Conservation (phyloP, 2,329 filamentous ascomycete species). For the Thermothelomyces thermophilus region DNA sequence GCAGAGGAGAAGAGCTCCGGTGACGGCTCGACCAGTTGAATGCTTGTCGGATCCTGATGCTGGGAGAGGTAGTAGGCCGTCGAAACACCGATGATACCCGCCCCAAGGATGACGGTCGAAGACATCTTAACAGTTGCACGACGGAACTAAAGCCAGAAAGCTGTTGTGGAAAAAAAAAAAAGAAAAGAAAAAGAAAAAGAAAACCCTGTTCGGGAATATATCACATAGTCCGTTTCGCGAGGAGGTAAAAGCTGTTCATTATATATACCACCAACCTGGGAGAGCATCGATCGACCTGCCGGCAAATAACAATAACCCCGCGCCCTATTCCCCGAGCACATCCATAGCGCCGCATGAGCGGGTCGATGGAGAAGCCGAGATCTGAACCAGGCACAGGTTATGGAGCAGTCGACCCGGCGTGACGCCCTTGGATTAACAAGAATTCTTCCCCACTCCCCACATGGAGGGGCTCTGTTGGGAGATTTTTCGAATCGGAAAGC, state of each 20-base stretch:
- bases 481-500: constrained; percentile 2
- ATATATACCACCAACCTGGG: neutral
- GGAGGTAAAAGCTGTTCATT: neutral
- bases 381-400: neutral
- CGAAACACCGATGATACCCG: constrained; percentile 63
- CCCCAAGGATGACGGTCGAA: constrained; percentile 62
- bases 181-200: neutral
- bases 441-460: constrained; percentile 15
- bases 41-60: constrained; percentile 35
- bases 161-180: neutral
- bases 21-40: constrained; percentile 43
- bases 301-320: no score
- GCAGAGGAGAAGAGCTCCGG: constrained; percentile 62
- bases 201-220: no score
- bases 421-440: constrained; percentile 11
- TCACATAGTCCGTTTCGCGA: no score
- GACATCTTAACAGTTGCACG: constrained; percentile 30
- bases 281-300: no score
- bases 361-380: constrained; percentile 3
- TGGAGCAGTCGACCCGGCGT: neutral
- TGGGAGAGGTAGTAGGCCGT: constrained; percentile 66
- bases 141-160: neutral
- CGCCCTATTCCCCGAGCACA: no score
- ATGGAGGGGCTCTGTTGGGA: constrained; percentile 8
- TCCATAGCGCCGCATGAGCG: no score